Evolutionary conservation across 1,284 basidiomycete genomes (phyloP).

Genomic region (Rhodotorula sp.): DNA sequence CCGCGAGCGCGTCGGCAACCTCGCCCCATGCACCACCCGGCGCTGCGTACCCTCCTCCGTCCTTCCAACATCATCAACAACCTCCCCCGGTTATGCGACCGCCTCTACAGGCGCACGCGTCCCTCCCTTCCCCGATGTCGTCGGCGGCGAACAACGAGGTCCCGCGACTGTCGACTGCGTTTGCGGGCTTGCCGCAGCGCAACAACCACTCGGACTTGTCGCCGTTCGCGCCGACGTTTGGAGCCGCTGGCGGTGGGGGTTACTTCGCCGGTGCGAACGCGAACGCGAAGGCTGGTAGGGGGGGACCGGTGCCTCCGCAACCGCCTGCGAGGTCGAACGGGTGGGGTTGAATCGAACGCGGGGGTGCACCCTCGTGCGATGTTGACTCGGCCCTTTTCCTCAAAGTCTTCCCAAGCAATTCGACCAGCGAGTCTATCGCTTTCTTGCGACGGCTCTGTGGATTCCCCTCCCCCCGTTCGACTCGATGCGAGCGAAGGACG

Average conservation of each 20-base stretch:
- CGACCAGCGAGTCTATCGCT: too few relatives aligned
- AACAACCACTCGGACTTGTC: neutral
- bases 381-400: too few relatives aligned
- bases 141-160: neutral
- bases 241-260: neutral
- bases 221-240: neutral
- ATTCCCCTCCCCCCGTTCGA: too few relatives aligned
- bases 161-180: conserved; percentile 7
- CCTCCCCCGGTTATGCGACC: neutral
- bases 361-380: too few relatives aligned
- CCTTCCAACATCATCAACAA: neutral
- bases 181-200: neutral
- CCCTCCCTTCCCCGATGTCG: neutral
- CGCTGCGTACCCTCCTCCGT: neutral
- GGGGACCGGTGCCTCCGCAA: neutral
- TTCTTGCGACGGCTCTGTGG: too few relatives aligned
- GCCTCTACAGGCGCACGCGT: neutral
- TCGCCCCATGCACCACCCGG: neutral
- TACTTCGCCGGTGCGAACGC: too few relatives aligned
- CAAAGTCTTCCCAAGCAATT: too few relatives aligned
- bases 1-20: neutral
- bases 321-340: neutral
- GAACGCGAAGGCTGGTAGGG: too few relatives aligned
- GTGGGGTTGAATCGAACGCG: neutral
- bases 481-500: too few relatives aligned